Percentiles rank a stretch among this genome's conserved stretches.
These are phyloP conservation scores for Geotrichum restrictum DNA, from an alignment of 1,139 yeast genomes.

Conservation along the genomic window DNA sequence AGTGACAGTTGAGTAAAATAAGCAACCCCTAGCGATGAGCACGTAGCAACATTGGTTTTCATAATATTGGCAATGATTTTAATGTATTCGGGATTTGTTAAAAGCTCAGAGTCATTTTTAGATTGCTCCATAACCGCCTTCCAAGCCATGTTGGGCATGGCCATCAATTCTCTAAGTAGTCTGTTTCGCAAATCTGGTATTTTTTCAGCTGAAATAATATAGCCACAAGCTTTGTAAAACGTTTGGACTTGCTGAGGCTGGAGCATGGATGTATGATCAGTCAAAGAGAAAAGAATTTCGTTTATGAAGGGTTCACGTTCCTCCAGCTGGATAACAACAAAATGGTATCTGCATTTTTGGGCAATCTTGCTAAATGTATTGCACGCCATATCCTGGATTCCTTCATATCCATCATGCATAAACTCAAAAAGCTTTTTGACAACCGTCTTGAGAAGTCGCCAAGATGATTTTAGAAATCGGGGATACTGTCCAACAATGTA, in stretches of 20 bases:
- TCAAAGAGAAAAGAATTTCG: constrained; percentile 80
- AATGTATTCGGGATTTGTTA: constrained; percentile 80
- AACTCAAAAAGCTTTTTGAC: constrained; percentile 93
- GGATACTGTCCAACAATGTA: constrained; percentile 99
- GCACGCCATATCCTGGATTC: constrained; percentile 99
- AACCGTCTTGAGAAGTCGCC: constrained; percentile 95
- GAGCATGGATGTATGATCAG: constrained; percentile 81
- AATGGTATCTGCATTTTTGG: constrained; percentile 89
- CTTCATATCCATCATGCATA: constrained; percentile 99
- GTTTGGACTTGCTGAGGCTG: constrained; percentile 98
- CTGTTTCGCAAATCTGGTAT: constrained; percentile 62
- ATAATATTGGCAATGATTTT: constrained; percentile 89
- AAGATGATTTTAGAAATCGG: constrained; percentile 91
- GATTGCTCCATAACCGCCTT: constrained; percentile 81
- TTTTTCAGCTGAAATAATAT: constrained; percentile 82
- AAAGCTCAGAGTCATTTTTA: constrained; percentile 78
- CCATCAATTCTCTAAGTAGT: constrained; percentile 75
- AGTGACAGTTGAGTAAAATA: constrained; percentile 84
- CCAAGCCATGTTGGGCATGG: constrained; percentile 93
- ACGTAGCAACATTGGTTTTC: constrained; percentile 91
- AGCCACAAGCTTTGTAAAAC: constrained; percentile 95
- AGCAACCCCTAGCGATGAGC: constrained; percentile 88
- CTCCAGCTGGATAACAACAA: constrained; percentile 79
- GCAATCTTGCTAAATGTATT: constrained; percentile 96
- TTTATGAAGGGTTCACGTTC: constrained; percentile 92